These are phyloP conservation scores for Picea glauca DNA, from an alignment of 75 land plant genomes.

Conservation along the genomic window DNA sequence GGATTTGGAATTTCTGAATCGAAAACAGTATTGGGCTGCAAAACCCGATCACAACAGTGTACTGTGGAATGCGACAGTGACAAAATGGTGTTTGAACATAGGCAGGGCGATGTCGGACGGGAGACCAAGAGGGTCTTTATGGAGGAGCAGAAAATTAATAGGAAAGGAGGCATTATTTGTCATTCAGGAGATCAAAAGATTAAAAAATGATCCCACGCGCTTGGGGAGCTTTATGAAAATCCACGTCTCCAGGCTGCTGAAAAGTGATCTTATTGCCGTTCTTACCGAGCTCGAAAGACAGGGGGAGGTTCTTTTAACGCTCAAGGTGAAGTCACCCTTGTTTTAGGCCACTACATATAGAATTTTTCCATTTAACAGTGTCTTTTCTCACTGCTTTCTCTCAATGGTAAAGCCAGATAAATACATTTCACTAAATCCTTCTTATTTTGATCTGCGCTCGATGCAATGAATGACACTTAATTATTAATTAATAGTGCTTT, in stretches of 20 bases:
- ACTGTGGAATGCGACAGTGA: no score
- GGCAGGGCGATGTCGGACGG: conserved; percentile 31
- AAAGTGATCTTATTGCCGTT: conserved; percentile 77
- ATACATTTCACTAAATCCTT: no score
- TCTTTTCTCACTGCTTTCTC: no score
- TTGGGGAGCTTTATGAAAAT: conserved; percentile 46
- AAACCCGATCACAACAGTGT: no score
- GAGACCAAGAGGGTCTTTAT: conserved; percentile 81
- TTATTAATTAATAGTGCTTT: background rate
- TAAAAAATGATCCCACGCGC: conserved; percentile 54
- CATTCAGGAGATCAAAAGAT: conserved; percentile 64
- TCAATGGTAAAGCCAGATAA: no score
- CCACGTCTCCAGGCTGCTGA: conserved; percentile 64
- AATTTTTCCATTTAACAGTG: background rate
- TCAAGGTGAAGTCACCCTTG: conserved; percentile 41
- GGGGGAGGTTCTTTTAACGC: conserved; percentile 62
- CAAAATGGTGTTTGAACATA: no score
- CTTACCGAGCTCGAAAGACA: conserved; percentile 80
- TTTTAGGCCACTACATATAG: background rate
- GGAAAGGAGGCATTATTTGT: conserved; percentile 85
- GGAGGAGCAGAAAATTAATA: conserved; percentile 78
- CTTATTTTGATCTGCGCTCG: no score
- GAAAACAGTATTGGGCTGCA: no score
- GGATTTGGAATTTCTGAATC: no score
- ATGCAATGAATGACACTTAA: background rate